Base-by-base conservation (phyloP, 768 basidiomycete genomes). In the Lactarius akahatsu region DNA sequence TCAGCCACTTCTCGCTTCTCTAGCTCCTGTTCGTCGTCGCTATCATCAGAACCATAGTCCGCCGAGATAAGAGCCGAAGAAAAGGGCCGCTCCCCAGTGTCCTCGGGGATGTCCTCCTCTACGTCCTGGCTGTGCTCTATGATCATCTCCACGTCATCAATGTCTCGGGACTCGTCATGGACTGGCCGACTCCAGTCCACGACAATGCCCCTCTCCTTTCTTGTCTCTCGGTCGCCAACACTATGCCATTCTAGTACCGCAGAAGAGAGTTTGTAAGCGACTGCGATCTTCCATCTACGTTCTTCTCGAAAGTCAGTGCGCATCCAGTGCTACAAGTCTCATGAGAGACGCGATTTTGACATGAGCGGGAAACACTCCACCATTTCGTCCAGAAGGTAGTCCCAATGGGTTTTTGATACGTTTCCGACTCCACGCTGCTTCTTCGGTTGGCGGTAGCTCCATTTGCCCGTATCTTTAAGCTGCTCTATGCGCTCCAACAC, bases 381-480 rank as follows among this genome's bases (percentile, higher is more conserved):
- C 94, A 98, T 94, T 77, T 99, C 97, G 67, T 98, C 96, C 76
- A 99, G 77, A 40, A 99, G 80, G 76, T 95, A 91, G 74, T 98
- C 97, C 94, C 94, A 96, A 73, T 98, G 94, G 0, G 89, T 86
- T 77, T 96, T 97, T 2, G 81, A 79, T 58, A 88, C 71, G 1
- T 88, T 86, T 26, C 89, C 87, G 20, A 94, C 82, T 34, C 87
- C 90, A 65, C 91, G 83, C 73, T 96, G 92, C 76, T 95, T 96
- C 77, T 96, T 98, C 11, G 95, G 94, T 73, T 99, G 97, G 61
- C 96, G 80, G 72, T 96, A 92, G 70, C 91, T 90, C 96, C 97
- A 99, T 41, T 86, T 80, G 4, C 88, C 88, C 13, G 83, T 84
- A 32, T 85, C 82, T 76, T 97, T 96, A 65, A 98, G 82, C 34